These are phyloP conservation scores for Dendrobium chrysotoxum DNA, from an alignment of 106 monocot species.

Conservation along the genomic window DNA sequence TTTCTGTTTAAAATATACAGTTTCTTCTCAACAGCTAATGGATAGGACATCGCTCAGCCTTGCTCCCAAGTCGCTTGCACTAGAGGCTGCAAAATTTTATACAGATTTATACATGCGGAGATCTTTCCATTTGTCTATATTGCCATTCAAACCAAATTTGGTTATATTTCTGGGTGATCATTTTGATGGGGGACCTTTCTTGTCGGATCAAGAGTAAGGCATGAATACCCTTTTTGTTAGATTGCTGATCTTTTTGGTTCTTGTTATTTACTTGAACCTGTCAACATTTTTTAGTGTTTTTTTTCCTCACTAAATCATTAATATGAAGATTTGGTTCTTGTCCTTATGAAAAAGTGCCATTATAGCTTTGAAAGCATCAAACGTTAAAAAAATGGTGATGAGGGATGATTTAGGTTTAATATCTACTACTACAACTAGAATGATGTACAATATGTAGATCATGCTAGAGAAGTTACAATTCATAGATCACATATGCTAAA, in stretches of 20 bases:
- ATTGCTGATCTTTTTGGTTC: background rate
- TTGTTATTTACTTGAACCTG: background rate
- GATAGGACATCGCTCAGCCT: constrained; percentile 67
- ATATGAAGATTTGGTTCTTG: background rate
- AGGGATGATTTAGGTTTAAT: background rate
- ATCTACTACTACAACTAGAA: background rate
- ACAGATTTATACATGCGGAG: constrained; percentile 94
- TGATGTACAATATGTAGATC: background rate
- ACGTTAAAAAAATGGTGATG: background rate
- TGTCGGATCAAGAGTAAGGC: constrained; percentile 92
- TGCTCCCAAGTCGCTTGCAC: constrained; percentile 53
- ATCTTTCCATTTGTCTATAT: constrained; percentile 58
- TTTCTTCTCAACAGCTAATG: constrained; percentile 62
- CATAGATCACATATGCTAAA: background rate
- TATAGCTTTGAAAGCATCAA: background rate
- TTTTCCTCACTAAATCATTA: background rate
- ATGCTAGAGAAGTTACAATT: background rate
- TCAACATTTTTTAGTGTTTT: background rate
- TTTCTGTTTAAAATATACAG: background rate
- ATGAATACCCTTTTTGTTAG: constrained; percentile 10
- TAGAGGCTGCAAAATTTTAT: constrained; percentile 67
- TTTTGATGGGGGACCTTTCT: constrained; percentile 81
- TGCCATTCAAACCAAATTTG: constrained; percentile 72
- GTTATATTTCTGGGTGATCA: constrained; percentile 86
- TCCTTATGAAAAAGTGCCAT: background rate